These are phyloP conservation scores for Arthroderma sp. DNA, from an alignment of 2,329 filamentous ascomycete species.

Conservation along the genomic window DNA sequence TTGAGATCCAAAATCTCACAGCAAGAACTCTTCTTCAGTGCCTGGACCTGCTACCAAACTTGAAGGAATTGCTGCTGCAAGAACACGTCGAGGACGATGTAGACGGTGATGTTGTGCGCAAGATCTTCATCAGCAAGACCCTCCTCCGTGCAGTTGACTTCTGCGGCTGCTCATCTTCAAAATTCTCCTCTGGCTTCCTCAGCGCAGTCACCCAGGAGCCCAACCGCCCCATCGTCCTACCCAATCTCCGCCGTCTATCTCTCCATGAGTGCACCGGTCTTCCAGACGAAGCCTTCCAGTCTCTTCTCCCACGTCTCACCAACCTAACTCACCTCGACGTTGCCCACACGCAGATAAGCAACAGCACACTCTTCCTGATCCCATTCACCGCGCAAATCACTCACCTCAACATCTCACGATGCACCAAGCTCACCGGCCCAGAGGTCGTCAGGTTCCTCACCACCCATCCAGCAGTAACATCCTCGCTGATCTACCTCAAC, in stretches of 20 bases:
- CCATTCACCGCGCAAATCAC: constrained; percentile 60
- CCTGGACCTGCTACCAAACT: constrained; percentile 57
- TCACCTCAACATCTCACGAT: constrained; percentile 67
- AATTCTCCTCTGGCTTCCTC: constrained; percentile 55
- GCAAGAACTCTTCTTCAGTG: constrained; percentile 60
- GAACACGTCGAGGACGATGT: constrained; percentile 72
- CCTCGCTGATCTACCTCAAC: constrained; percentile 58
- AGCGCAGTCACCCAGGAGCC: constrained; percentile 39
- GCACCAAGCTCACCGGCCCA: constrained; percentile 54
- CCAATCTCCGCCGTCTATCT: constrained; percentile 56
- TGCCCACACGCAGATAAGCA: constrained; percentile 64
- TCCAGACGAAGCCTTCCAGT: constrained; percentile 54
- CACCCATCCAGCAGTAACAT: constrained; percentile 55
- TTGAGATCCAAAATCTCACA: constrained; percentile 63
- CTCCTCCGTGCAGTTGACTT: constrained; percentile 59
- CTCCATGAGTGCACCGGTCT: constrained; percentile 69
- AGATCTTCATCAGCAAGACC: constrained; percentile 56
- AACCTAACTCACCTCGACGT: constrained; percentile 66
- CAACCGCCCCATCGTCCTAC: constrained; percentile 40
- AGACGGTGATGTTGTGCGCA: constrained; percentile 53
- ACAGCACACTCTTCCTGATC: constrained; percentile 57
- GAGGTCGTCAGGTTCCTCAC: constrained; percentile 59
- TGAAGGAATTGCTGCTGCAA: constrained; percentile 67
- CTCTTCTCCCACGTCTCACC: constrained; percentile 56
- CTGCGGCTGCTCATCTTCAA: constrained; percentile 58